Conservation (phyloP, 345 rosid genomes). For the Corchorus olitorius region DNA sequence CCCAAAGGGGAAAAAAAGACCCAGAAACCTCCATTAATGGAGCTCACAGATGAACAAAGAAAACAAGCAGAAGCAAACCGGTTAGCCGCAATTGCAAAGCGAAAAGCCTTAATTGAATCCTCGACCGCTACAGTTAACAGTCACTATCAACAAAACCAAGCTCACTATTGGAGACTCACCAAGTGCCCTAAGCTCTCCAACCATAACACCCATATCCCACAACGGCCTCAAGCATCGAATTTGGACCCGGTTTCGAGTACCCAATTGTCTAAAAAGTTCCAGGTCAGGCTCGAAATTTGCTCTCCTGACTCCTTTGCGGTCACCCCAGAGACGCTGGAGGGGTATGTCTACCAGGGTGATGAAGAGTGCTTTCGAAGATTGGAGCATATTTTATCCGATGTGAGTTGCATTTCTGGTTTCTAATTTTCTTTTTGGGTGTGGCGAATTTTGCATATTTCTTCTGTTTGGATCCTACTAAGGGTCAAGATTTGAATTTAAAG, state of each 20-base stretch:
- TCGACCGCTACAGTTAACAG: not conserved
- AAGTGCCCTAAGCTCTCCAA: conserved; percentile 67
- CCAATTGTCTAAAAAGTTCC: conserved; percentile 45
- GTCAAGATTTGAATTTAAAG: not conserved
- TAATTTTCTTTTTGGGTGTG: not conserved
- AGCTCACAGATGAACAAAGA: conserved; percentile 58
- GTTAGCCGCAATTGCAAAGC: conserved; percentile 54
- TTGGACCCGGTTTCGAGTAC: conserved; percentile 22
- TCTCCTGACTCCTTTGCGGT: conserved; percentile 82
- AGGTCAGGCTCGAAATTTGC: conserved; percentile 79
- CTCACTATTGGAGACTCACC: conserved; percentile 52
- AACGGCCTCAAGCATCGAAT: conserved; percentile 24
- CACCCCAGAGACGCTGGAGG: conserved; percentile 49
- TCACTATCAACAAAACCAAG: conserved; percentile 28
- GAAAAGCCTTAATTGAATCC: conserved; percentile 49
- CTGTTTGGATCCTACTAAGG: not conserved
- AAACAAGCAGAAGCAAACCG: conserved; percentile 62
- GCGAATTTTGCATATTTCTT: not conserved
- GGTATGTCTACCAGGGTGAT: conserved; percentile 64
- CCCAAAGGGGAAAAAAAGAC: not conserved
- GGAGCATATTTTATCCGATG: conserved; percentile 51
- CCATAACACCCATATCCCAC: conserved; percentile 20
- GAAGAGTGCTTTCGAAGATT: conserved; percentile 56
- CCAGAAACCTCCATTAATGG: conserved; percentile 36
- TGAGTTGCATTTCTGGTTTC: conserved; percentile 33